These are phyloP conservation scores for Pythium scleroteichum DNA, from an alignment of 352 stramenopile species.

Conservation along the genomic window DNA sequence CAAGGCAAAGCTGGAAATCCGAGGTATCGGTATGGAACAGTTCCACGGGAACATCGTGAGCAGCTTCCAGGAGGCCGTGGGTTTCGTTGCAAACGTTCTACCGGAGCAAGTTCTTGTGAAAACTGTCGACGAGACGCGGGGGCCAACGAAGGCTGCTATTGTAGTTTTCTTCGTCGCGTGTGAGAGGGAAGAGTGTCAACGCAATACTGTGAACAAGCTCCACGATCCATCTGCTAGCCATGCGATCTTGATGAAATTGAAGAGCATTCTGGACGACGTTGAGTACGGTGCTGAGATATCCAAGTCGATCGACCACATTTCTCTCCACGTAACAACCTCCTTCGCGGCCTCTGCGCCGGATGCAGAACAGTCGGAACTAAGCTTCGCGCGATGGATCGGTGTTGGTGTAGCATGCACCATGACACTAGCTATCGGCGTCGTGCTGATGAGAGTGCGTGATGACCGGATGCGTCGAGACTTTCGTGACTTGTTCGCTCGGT, in stretches of 20 bases:
- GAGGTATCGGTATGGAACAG: conserved; percentile 24
- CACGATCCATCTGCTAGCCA: conserved; percentile 21
- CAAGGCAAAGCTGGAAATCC: conserved; percentile 24
- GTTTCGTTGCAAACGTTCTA: conserved; percentile 7
- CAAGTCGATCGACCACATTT: conserved; percentile 26
- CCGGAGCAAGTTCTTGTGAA: conserved; percentile 21
- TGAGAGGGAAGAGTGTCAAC: conserved; percentile 22
- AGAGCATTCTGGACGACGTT: conserved; percentile 14
- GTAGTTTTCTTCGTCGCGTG: conserved; percentile 27
- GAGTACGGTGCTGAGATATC: conserved; percentile 21
- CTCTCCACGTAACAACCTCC: conserved; percentile 17
- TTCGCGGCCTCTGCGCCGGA: neutral
- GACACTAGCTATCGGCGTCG: conserved; percentile 20
- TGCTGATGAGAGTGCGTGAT: conserved; percentile 27
- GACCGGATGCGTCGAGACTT: conserved; percentile 37
- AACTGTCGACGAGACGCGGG: conserved; percentile 9
- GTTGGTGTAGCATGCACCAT: conserved; percentile 7
- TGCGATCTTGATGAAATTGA: conserved; percentile 30
- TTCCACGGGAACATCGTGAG: conserved; percentile 19
- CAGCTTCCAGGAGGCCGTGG: conserved; percentile 26
- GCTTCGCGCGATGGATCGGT: conserved; percentile 7
- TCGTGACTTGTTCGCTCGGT: conserved; percentile 31
- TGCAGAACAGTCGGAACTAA: neutral
- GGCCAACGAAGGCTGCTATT: neutral
- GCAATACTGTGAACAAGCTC: conserved; percentile 6